Percentiles rank a stretch among this genome's conserved stretches.
Conservation (phyloP, 208 protist genomes). For the Crithidia fasciculata region DNA sequence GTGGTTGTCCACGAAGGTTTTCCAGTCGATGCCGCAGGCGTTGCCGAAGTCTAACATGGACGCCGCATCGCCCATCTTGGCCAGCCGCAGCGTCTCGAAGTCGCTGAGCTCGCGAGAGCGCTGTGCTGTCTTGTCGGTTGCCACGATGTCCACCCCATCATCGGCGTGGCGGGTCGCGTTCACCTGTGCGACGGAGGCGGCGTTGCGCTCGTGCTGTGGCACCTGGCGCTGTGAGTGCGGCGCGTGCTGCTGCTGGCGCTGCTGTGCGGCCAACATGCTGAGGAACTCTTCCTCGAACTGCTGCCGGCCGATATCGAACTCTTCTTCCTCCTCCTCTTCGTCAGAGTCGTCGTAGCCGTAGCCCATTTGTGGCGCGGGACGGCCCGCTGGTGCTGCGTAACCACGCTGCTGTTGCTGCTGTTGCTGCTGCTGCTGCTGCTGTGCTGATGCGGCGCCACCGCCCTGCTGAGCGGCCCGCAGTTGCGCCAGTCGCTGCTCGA, state of each 20-base stretch:
- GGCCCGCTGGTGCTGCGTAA: not conserved
- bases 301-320: constrained; percentile 22
- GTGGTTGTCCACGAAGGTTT: constrained; percentile 73
- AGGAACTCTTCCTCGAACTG: constrained; percentile 41
- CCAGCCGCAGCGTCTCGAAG: constrained; percentile 85
- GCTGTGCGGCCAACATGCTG: constrained; percentile 7
- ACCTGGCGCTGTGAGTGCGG: not conserved
- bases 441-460: not conserved
- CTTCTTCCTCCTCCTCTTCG: constrained; percentile 40
- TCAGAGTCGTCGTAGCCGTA: constrained; percentile 36
- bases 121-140: constrained; percentile 39
- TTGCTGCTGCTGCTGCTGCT: constrained; percentile 11
- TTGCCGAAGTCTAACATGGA: constrained; percentile 64
- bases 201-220: constrained; percentile 27
- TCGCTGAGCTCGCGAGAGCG: constrained; percentile 55
- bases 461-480: constrained; percentile 38
- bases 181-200: constrained; percentile 31
- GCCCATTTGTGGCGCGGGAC: constrained; percentile 17
- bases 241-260: constrained; percentile 16
- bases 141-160: constrained; percentile 46
- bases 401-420: constrained; percentile 10
- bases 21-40: constrained; percentile 38
- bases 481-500: constrained; percentile 48
- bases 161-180: constrained; percentile 34
- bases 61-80: constrained; percentile 78